Evolutionary conservation across 768 basidiomycete genomes (phyloP).

Genomic region (Daedalea quercina): DNA sequence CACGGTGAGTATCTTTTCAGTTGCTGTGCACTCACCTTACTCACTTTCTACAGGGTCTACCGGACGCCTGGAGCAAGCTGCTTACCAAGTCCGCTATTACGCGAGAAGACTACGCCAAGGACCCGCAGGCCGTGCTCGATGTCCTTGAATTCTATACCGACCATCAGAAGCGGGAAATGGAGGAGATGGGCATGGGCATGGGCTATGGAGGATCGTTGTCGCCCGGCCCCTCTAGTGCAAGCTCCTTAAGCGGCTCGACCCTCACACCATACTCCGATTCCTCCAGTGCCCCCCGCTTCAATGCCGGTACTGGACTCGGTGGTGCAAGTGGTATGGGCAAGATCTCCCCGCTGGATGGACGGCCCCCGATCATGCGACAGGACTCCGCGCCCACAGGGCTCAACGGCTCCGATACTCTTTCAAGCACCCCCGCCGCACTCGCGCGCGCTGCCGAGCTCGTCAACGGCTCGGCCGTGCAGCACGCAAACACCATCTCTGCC

Average conservation of each 20-base stretch:
- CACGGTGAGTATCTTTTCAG: constrained; percentile 53
- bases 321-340: constrained; percentile 49
- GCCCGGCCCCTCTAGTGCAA: background rate
- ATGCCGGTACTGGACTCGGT: constrained; percentile 87
- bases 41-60: constrained; percentile 62
- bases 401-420: constrained; percentile 21
- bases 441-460: constrained; percentile 58
- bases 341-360: constrained; percentile 27
- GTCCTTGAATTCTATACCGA: constrained; percentile 99
- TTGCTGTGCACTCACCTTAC: background rate
- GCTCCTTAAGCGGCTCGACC: constrained; percentile 12
- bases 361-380: constrained; percentile 37
- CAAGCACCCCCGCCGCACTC: constrained; percentile 32
- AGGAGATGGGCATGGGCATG: constrained; percentile 48
- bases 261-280: constrained; percentile 27
- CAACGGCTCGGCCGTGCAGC: constrained; percentile 42
- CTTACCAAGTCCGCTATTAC: constrained; percentile 97
- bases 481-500: constrained; percentile 35
- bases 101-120: constrained; percentile 93
- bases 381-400: constrained; percentile 36
- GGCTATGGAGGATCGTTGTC: constrained; percentile 19
- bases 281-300: constrained; percentile 67
- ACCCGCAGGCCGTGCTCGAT: constrained; percentile 95
- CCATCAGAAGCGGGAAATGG: constrained; percentile 91
- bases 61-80: constrained; percentile 96